These are phyloP conservation scores for Salix exigua DNA, from an alignment of 345 rosid genomes.

Conservation along the genomic window DNA sequence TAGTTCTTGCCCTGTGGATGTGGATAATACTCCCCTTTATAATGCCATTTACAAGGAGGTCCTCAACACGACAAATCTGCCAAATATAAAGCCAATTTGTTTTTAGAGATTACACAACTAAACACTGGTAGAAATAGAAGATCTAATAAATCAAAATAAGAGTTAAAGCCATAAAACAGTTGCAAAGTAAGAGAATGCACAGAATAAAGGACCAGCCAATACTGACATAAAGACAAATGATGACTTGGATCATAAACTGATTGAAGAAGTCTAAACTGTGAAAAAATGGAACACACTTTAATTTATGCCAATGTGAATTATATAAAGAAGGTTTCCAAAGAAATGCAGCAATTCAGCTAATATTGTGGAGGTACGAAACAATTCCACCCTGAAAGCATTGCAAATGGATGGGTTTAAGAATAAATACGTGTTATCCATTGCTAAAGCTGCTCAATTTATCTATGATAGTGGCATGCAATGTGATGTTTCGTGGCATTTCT, in stretches of 20 bases:
- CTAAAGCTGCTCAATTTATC: background rate
- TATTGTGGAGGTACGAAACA: background rate
- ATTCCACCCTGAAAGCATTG: background rate
- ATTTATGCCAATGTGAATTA: background rate
- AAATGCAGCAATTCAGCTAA: background rate
- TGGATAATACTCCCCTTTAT: constrained; percentile 90
- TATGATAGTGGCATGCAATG: background rate
- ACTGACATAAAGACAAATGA: constrained; percentile 1
- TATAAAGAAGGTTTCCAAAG: background rate
- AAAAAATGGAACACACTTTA: background rate
- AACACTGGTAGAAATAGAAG: background rate
- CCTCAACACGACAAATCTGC: constrained; percentile 96
- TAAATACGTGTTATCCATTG: no score
- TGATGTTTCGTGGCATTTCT: background rate
- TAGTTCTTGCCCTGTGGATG: constrained; percentile 84
- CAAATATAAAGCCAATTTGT: constrained; percentile 10
- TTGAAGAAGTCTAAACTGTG: background rate
- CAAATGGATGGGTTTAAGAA: background rate
- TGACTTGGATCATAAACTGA: background rate
- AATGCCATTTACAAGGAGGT: constrained; percentile 79
- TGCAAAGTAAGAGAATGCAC: background rate
- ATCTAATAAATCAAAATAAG: background rate
- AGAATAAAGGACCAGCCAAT: background rate
- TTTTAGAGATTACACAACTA: background rate
- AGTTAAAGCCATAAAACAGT: background rate